Evolutionary conservation across 148 eudicot genomes (phyloP).

Genomic region (Cornus florida): DNA sequence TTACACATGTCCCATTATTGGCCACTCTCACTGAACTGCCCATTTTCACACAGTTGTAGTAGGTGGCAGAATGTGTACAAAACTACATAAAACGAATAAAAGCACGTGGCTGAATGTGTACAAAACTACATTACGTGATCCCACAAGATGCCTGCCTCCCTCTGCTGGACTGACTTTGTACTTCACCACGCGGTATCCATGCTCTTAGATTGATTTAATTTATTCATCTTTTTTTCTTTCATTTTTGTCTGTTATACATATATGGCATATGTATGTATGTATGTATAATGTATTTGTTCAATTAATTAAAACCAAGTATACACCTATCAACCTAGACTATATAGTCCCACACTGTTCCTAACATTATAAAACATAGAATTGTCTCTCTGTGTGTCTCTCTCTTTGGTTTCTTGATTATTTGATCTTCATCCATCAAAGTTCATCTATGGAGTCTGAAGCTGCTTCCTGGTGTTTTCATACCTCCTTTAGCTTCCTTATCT

Average conservation of each 20-base stretch:
- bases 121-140: slow-evolving; percentile 9
- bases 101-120: slow-evolving; percentile 20
- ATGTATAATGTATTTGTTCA: not conserved
- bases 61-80: slow-evolving; percentile 13
- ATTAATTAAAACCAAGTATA: too few relatives aligned
- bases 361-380: slow-evolving; percentile 8
- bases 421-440: not conserved
- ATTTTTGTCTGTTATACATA: too few relatives aligned
- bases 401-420: slow-evolving; percentile 6
- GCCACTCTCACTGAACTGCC: not conserved
- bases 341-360: not conserved
- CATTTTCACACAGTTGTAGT: not conserved
- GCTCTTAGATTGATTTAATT: not conserved
- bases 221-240: not conserved
- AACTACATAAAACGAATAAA: not conserved
- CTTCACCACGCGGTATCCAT: slow-evolving; percentile 13
- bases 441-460: slow-evolving; percentile 30
- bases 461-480: slow-evolving; percentile 10
- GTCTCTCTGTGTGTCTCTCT: not conserved
- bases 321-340: not conserved
- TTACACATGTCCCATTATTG: too few relatives aligned
- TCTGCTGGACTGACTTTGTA: not conserved
- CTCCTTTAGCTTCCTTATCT: not conserved
- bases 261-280: not conserved
- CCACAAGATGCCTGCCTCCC: not conserved